phyloP scores from a whole-genome alignment of 257 asterid species.

The Ballota nigra region DNA sequence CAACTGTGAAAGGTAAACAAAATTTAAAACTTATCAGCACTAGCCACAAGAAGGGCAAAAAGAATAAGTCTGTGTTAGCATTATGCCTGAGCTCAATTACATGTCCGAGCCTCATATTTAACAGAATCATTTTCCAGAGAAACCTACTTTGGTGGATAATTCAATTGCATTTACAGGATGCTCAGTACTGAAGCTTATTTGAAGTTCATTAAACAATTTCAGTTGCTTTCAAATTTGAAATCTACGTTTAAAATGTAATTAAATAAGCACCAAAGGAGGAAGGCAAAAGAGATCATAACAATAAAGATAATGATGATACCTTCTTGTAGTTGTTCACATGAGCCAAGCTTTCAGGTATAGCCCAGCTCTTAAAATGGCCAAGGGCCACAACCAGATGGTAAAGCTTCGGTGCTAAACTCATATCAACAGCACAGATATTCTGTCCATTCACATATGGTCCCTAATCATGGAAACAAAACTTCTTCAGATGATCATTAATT shows the following conservation, averaged over 20 bases:
- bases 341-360: constrained; percentile 53
- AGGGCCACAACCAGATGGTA: constrained; percentile 65
- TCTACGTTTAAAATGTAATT: no score
- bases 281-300: background rate
- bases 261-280: background rate
- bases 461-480: constrained; percentile 26
- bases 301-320: constrained; percentile 29
- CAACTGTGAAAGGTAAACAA: constrained; percentile 33
- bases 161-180: no score
- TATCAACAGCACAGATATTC: constrained; percentile 60
- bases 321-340: constrained; percentile 46
- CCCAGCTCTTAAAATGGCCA: constrained; percentile 65
- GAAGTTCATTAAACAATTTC: no score
- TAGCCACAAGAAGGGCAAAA: background rate
- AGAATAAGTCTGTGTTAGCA: background rate
- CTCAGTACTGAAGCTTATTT: no score
- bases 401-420: constrained; percentile 73
- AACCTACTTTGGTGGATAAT: no score
- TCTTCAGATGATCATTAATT: background rate
- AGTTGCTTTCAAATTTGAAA: background rate
- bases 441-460: constrained; percentile 69
- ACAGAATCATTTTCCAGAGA: no score
- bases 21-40: background rate
- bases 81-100: background rate
- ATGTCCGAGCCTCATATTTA: no score